Evolutionary conservation across 495 filamentous ascomycete genomes (phyloP).

Genomic region (Bryoglossum gracile): DNA sequence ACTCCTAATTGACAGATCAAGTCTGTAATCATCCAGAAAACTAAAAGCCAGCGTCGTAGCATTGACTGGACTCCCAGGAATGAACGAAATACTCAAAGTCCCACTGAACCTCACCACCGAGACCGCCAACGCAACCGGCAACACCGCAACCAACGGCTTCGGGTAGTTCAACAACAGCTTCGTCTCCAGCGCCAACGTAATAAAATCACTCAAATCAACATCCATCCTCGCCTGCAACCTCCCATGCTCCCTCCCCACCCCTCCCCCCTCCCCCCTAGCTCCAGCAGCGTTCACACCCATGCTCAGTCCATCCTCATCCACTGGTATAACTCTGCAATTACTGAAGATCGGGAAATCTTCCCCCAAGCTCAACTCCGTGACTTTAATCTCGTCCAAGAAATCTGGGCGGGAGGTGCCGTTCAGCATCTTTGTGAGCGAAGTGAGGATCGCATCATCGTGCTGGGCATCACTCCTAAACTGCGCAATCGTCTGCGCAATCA

Average conservation of each 20-base stretch:
- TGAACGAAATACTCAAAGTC: slow-evolving; percentile 85
- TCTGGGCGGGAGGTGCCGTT: slow-evolving; percentile 82
- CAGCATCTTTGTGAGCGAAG: slow-evolving; percentile 78
- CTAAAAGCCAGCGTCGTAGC: slow-evolving; percentile 84
- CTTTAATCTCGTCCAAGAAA: slow-evolving; percentile 85
- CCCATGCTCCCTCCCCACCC: slow-evolving; percentile 40
- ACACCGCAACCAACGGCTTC: slow-evolving; percentile 76
- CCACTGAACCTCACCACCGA: slow-evolving; percentile 91
- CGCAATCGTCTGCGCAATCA: slow-evolving; percentile 93
- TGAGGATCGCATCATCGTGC: slow-evolving; percentile 86
- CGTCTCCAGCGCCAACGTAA: slow-evolving; percentile 90
- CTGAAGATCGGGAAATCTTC: slow-evolving; percentile 99
- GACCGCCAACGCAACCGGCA: slow-evolving; percentile 86
- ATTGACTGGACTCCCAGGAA: slow-evolving; percentile 51
- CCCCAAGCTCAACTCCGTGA: slow-evolving; percentile 87
- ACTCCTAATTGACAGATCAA: slow-evolving; percentile 85
- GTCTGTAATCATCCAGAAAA: slow-evolving; percentile 90
- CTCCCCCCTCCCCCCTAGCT: slow-evolving; percentile 4
- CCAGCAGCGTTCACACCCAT: slow-evolving; percentile 24
- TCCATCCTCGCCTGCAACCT: slow-evolving; percentile 93
- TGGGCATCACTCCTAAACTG: slow-evolving; percentile 88
- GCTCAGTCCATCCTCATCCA: slow-evolving; percentile 60
- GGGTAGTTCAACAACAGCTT: slow-evolving; percentile 92
- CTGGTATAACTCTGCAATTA: slow-evolving; percentile 88
- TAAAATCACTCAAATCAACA: slow-evolving; percentile 89